Evolutionary conservation across 768 basidiomycete species (phyloP), one percentile per base, ranked within the genome.

Genomic region (Russula ochroleuca): DNA sequence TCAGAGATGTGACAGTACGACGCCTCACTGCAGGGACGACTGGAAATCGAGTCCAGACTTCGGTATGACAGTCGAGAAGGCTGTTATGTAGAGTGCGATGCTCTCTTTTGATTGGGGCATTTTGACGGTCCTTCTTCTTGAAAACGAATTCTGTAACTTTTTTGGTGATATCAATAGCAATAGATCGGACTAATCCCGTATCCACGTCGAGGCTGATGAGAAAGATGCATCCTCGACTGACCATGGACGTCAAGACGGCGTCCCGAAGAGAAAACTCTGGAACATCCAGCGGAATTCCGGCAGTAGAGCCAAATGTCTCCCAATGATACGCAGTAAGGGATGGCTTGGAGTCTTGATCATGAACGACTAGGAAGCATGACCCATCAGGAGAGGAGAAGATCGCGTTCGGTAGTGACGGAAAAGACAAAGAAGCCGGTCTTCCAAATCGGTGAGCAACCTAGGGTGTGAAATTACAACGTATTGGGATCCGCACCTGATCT

Each of bases 61-160:
- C 63, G 0, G 53, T 14, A 23, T 64, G 63, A 51, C 63, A 60
- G 35, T 64, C 59, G 19, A 64, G 63, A 15, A 64, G 35, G 21
- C 53, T 60, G 61, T 85, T 86, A 61, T 84, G 78, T 5, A 70
- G 67, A 2, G 76, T 76, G 10, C 43, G n/a, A 9, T 48, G 61
- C 5, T 60, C 53, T 37, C 59, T 61, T 5, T 70, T 63, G 35
- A 37, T 62, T 33, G 68, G 53, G 8, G 66, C 50, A 7, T 61
- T 59, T 10, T 69, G 69, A 23, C 37, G 38, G 0, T 76, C 79
- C 40, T 75, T 79, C 62, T 80, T 77, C 61, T 77, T 76, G 75
- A 87, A 85, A 56, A 75, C 77, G 62, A 82, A 85, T 59, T 85
- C 82, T 1, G 85, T 84, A 9, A 76, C 71, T 60, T 81, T 83